Conservation (phyloP, 768 basidiomycete genomes). For the Tricholoma flavovirens region DNA sequence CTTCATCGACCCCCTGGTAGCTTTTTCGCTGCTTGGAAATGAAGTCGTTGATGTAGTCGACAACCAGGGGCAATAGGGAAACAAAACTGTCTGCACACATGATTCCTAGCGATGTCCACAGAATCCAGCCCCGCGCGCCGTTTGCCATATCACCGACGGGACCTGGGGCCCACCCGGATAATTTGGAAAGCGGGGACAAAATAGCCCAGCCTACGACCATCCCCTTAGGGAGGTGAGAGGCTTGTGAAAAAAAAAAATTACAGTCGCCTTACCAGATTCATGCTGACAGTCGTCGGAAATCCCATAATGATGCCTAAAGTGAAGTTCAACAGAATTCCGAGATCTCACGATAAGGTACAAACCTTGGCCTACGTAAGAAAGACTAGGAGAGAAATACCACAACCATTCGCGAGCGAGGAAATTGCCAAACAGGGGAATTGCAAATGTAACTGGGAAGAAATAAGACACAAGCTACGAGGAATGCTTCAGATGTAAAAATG, state of each 20-base stretch:
- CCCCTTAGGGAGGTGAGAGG: slow-evolving; percentile 44
- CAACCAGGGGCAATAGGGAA: slow-evolving; percentile 71
- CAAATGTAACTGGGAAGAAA: slow-evolving; percentile 85
- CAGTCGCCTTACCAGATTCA: slow-evolving; percentile 65
- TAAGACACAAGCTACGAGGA: slow-evolving; percentile 67
- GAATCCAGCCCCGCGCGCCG: slow-evolving; percentile 93
- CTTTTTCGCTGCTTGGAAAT: slow-evolving; percentile 21
- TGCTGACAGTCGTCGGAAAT: slow-evolving; percentile 87
- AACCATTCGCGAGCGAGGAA: slow-evolving; percentile 85
- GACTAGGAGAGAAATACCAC: slow-evolving; percentile 89
- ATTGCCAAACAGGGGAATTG: slow-evolving; percentile 79
- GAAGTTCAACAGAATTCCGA: not conserved
- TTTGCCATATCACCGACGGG: slow-evolving; percentile 80
- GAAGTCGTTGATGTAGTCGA: slow-evolving; percentile 42
- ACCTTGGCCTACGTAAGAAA: slow-evolving; percentile 94
- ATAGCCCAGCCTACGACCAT: slow-evolving; percentile 97
- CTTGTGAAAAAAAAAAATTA: not conserved
- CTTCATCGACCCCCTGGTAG: slow-evolving; percentile 14
- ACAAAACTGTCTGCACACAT: slow-evolving; percentile 93
- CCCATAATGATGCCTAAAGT: slow-evolving; percentile 91
- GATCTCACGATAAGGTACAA: slow-evolving; percentile 1
- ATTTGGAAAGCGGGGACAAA: slow-evolving; percentile 82
- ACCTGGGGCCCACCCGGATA: slow-evolving; percentile 88
- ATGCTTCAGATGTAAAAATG: slow-evolving; percentile 2
- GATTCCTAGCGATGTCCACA: slow-evolving; percentile 94